A percentile compares a stretch with the other conserved stretches of the same genome.
These are phyloP conservation scores for Neurospora sp. DNA, from an alignment of 495 filamentous ascomycete species.

Conservation along the genomic window DNA sequence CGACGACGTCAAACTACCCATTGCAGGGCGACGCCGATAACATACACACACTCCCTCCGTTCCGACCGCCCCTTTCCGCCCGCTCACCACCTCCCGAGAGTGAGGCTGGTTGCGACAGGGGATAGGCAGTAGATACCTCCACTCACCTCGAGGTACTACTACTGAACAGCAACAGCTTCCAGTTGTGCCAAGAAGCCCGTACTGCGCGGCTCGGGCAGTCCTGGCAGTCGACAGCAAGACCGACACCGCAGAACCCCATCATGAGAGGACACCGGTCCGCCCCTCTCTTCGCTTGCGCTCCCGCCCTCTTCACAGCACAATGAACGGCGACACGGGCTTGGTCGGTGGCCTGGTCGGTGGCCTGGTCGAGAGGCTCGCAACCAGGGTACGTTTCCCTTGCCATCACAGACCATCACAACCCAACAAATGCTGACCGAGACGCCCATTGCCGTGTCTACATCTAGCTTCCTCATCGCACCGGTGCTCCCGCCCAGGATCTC, in stretches of 20 bases:
- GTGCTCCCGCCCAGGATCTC: conserved; percentile 46
- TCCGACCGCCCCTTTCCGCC: not conserved
- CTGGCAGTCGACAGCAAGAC: not conserved
- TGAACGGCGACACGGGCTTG: conserved; percentile 54
- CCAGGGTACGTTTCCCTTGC: conserved; percentile 38
- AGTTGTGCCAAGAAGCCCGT: not conserved
- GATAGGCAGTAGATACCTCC: not conserved
- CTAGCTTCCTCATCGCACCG: conserved; percentile 56
- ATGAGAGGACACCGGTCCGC: conserved; percentile 21
- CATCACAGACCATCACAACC: not conserved
- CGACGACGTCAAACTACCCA: not conserved
- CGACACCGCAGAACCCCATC: conserved; percentile 10
- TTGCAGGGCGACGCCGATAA: not conserved
- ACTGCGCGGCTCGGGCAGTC: not conserved
- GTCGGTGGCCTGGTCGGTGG: conserved; percentile 54
- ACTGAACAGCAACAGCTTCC: not conserved
- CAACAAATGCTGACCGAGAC: not conserved
- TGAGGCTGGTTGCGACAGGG: not conserved
- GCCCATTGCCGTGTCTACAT: not conserved
- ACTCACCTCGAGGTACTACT: not conserved
- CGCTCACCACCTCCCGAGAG: not conserved
- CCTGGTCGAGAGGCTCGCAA: conserved; percentile 53
- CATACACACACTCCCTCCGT: not conserved
- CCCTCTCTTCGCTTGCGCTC: not conserved
- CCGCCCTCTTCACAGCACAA: conserved; percentile 25